Conservation (phyloP, 306 rosid genomes). For the Mimosa bimucronata region DNA sequence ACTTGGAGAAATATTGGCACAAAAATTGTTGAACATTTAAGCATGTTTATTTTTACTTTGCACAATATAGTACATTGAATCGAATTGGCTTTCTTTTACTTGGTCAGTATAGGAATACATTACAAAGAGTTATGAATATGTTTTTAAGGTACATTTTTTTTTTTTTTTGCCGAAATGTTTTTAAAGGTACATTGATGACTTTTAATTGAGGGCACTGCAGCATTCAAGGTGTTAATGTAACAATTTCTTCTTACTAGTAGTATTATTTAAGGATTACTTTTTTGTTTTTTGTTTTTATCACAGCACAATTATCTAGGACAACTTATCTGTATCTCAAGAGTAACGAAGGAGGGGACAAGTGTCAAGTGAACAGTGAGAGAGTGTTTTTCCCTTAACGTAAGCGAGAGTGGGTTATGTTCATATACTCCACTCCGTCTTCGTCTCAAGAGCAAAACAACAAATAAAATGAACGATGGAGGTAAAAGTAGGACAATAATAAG, state of each 20-base stretch:
- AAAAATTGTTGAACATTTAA: constrained; percentile 14
- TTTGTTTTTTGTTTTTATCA: not conserved
- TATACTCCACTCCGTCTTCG: not conserved
- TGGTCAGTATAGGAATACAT: not conserved
- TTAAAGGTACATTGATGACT: constrained; percentile 17
- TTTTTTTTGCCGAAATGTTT: too few species aligned
- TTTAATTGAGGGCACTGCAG: constrained; percentile 22
- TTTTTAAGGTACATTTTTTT: constrained; percentile 3
- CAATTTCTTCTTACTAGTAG: not conserved
- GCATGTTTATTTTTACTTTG: not conserved
- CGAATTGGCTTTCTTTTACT: not conserved
- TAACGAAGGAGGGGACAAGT: constrained; percentile 42
- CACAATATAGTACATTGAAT: not conserved
- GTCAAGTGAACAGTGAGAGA: constrained; percentile 35
- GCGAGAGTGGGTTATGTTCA: constrained; percentile 30
- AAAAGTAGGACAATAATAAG: not conserved
- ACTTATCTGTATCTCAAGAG: constrained; percentile 33
- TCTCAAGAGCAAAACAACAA: not conserved
- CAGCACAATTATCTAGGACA: not conserved
- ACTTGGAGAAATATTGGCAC: not conserved
- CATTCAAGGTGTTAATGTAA: not conserved
- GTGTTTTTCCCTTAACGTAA: constrained; percentile 27
- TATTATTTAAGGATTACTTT: too few species aligned
- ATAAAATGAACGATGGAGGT: not conserved
- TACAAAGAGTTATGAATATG: constrained; percentile 20